Base-by-base conservation (phyloP, 2,329 filamentous ascomycete species). In the Dactylella cylindrospora region DNA sequence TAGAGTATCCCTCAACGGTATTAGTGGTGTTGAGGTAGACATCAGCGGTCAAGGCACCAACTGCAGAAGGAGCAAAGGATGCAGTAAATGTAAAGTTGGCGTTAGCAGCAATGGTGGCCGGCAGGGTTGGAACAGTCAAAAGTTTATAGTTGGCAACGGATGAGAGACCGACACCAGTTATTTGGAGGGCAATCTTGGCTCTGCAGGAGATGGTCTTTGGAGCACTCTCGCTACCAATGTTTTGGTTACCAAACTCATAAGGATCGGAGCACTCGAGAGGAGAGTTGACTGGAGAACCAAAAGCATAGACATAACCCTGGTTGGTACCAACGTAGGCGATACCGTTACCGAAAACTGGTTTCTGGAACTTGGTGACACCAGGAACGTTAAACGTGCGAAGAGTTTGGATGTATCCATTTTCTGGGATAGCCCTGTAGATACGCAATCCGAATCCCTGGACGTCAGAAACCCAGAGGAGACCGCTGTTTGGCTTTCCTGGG, bases 321-420 rank as follows among this genome's bases (percentile, higher is more conserved):
- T 72, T 77, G 0, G 76, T 79, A 7, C 77, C 78, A n/a, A 82
- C 69, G 60, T 82, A 83, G 2, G 77, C 75, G 52, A 76, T 75
- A 0, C 78, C 79, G 53, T 83, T 74, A 5, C 80, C 80, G 52
- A 83, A 82, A 2, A 80, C 78, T 1, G 80, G 78, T 1, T 80
- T 74, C 2, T 76, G 77, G 64, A 83, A 83, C 70, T 83, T 83
- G 38, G 74, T 78, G 3, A 77, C 74, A 0, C 77, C 78, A 0
- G 75, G 72, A 9, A 81, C 73, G 20, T 76, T 76, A 65, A 81
- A 80, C 1, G 74, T 74, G 25, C 77, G 76, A 64, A 82, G 74
- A 45, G 78, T 70, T 1, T 72, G 76, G 40, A 83, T 68, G 1
- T 70, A 60, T 0, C 76, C 77, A 19, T 76, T 74, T 6, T 73